Base-by-base conservation (phyloP, 2,329 filamentous ascomycete species). In the Aspergillus vadensis region DNA sequence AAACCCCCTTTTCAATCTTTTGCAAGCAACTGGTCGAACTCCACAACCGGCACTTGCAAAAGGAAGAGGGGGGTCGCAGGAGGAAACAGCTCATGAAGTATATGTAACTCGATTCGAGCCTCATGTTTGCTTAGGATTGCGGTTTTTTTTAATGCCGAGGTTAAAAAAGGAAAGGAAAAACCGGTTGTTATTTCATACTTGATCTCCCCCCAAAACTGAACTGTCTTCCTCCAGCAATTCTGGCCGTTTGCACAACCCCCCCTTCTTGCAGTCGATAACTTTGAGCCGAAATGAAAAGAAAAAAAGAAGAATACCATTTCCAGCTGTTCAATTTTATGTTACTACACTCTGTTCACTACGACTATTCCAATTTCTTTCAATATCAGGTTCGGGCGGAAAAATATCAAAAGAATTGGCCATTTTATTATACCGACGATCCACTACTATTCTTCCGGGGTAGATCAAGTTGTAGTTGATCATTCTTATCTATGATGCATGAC, bases 41-140 rank as follows among this genome's bases (percentile, higher is more conserved):
- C 32, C 32, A 36, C 32, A 36, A 36, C 32, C 32, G 60, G 66
- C 63, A 62, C 60, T 64, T 63, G 65, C 68, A 66, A 15, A 15
- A 36, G 32, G 32, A 36, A 36, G 15, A 36, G 32, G 12, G 32
- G 32, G 32, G 12, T 57, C 67, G 67, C 69, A 68, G 72, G 72
- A 69, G 70, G 70, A 71, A 36, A 63, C 68, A 66, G 69, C 69
- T 74, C 68, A 76, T 75, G 74, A 76, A 72, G 71, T 67, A 74
- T 76, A 75, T 77, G 74, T 77, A 77, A 73, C 70, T 76, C 71
- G 69, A 74, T 70, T 70, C 69, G 69, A 69, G 66, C 69, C 74
- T 74, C 70, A 71, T 75, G 62, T 72, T 65, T 71, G 67, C 68
- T 70, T 74, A 71, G 67, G 69, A 70, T 67, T 70, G 65, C 66